Conservation (phyloP, 345 rosid genomes). For the Nasturtium officinale region DNA sequence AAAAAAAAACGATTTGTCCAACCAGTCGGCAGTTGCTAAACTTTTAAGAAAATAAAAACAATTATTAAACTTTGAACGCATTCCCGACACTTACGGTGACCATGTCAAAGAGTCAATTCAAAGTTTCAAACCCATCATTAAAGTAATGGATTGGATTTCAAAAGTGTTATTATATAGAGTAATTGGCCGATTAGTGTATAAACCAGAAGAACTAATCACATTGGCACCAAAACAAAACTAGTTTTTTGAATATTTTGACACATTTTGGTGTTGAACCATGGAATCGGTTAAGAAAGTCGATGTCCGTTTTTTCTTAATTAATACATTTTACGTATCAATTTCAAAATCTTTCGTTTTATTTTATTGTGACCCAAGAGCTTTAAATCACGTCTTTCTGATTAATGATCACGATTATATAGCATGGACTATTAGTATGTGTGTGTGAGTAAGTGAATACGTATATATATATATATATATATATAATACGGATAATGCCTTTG, state of each 20-base stretch:
- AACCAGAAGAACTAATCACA: not conserved
- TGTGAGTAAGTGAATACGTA: too few species aligned
- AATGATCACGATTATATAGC: not conserved
- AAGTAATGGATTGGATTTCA: not conserved
- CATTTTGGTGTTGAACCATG: not conserved
- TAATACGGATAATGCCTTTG: not conserved
- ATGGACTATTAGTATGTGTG: not conserved
- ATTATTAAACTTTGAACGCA: not conserved
- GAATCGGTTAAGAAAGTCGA: not conserved
- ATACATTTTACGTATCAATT: not conserved
- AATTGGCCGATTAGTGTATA: not conserved
- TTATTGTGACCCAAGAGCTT: not conserved
- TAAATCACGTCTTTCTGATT: not conserved
- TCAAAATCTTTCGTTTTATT: not conserved
- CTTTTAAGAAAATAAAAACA: not conserved
- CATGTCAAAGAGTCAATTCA: constrained; percentile 10
- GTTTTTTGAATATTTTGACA: not conserved
- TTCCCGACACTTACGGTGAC: constrained; percentile 8
- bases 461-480: not conserved
- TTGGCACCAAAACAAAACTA: not conserved
- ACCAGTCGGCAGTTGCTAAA: not conserved
- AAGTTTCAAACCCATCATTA: constrained; percentile 1
- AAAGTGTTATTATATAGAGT: not conserved
- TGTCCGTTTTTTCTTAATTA: not conserved
- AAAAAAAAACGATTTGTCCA: too few species aligned